Evolutionary conservation across 2,329 filamentous ascomycete genomes (phyloP), one percentile per base, ranked within the genome.

Genomic region (Coccinonectria pachysandricola): DNA sequence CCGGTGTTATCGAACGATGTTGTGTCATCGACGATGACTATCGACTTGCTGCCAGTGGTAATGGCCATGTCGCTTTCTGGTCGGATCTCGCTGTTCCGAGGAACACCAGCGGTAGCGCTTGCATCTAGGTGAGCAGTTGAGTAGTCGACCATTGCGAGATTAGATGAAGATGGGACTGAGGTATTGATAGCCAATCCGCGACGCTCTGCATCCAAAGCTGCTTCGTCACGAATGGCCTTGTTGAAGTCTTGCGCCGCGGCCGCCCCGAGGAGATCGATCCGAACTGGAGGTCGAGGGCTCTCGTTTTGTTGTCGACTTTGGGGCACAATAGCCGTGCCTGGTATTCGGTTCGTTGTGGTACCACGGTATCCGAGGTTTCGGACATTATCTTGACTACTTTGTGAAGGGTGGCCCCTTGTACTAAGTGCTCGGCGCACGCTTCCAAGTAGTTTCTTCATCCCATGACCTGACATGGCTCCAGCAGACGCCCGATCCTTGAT

Each of bases 31-130:
- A 93, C 75, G 45, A 94, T 92, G 29, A 94, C 68, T 39, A 94
- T 92, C 0, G 85, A 93, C 47, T 87, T 79, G 61, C 84, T 93
- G n/a, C 84, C 82, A 8, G 67, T 65, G 0, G 85, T 91, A 22
- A 88, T 71, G 5, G 55, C 69, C 40, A 62, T 60, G 33, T 74
- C 68, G 35, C 68, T 73, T 8, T 50, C 41, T 2, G 66, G 64
- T 22, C 66, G 54, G 28, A 38, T 48, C 32, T 32, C 55, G 7
- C 54, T 39, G 5, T 49, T 34, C 6, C 47, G 46, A 5, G 43
- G 38, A 4, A 54, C 42, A 12, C 50, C 45, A n/a, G 57, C 53
- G n/a, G 60, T 45, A 4, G 35, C 45, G 13, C 30, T 46, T 7
- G 56, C 57, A 13, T 63, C 59, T 39, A 65, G 45, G 28, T 61